Evolutionary conservation across 2,329 filamentous ascomycete species (phyloP).

Genomic region (Calonectria naviculata): DNA sequence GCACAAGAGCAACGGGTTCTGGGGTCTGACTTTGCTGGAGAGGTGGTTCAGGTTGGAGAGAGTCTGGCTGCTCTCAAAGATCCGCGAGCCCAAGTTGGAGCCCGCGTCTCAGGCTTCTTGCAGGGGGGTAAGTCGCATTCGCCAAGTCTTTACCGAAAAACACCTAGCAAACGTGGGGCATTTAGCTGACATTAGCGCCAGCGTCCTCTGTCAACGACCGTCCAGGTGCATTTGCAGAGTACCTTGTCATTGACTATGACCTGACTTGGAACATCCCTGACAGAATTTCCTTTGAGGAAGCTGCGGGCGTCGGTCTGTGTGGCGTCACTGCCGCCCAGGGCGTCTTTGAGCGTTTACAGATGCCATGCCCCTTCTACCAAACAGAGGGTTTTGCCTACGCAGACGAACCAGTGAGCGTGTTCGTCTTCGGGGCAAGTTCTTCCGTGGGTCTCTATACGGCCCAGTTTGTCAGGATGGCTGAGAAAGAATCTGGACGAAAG

Average conservation of each 20-base stretch:
- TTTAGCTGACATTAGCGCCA: background rate
- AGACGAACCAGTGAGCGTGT: conserved; percentile 18
- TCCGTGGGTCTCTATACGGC: conserved; percentile 46
- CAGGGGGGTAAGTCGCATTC: conserved; percentile 46
- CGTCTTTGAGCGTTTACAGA: conserved; percentile 49
- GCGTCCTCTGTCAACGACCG: conserved; percentile 53
- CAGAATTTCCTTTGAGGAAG: conserved; percentile 46
- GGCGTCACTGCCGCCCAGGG: conserved; percentile 56
- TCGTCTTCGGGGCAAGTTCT: conserved; percentile 48
- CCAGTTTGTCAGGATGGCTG: conserved; percentile 37
- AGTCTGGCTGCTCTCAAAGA: conserved; percentile 23
- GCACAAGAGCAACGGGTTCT: conserved; percentile 41
- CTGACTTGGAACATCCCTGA: conserved; percentile 51
- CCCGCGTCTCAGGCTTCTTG: conserved; percentile 52
- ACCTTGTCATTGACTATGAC: conserved; percentile 46
- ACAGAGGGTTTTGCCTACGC: background rate
- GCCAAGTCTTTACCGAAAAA: too few relatives aligned
- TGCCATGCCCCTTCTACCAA: conserved; percentile 46
- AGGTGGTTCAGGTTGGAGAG: conserved; percentile 36
- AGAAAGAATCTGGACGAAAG: conserved; percentile 4
- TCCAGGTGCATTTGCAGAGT: conserved; percentile 58
- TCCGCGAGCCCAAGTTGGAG: conserved; percentile 35
- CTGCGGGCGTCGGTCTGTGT: conserved; percentile 52
- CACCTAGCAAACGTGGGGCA: background rate
- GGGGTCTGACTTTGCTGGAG: conserved; percentile 54